Evolutionary conservation across 2,329 filamentous ascomycete genomes (phyloP), one percentile per base, ranked within the genome.

Genomic region (Cadophora sp.): DNA sequence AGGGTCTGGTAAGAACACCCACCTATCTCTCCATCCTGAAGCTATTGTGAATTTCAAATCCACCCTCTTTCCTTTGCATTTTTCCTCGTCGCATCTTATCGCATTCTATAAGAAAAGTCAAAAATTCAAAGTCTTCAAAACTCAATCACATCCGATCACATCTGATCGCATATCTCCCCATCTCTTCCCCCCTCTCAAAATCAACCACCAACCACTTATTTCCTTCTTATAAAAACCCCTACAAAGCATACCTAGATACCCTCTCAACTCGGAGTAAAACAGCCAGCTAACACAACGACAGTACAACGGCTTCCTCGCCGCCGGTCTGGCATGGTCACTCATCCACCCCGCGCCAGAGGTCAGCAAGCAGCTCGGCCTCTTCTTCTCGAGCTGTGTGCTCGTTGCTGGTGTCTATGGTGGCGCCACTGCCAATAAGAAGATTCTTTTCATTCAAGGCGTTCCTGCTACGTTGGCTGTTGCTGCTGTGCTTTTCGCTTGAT

Each of bases 281-380:
- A n/a, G 3, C 24, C 24, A n/a, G 27, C 51, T 56, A 39, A 56
- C 51, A 13, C 30, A 9, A n/a, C 30, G 1, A 41, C 20, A 58
- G 55, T 85, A 85, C 76, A 85, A 85, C 72, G 83, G 83, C 50
- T 84, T 85, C 64, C 77, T 85, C n/a, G 80, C 82, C 3, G 82
- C 82, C 1, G 83, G 83, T 0, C 74, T 85, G 1, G 66, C 76
- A 30, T 85, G 83, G 83, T 79, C 80, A 3, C 68, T 84, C n/a
- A n/a, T 76, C 3, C 82, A 85, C 71, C 82, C 83, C 0, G 77
- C 78, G 6, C 63, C 76, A 7, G 79, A 75, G 45, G 80, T 85
- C 66, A 79, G 78, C 18, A 70, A 63, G 3, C 81, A 85, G 75
- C 76, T 85, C 59, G 76, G 78, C 48, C 68, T 83, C n/a, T 85